Base-by-base conservation (phyloP, 2,329 filamentous ascomycete genomes). In the Claviceps monticola region DNA sequence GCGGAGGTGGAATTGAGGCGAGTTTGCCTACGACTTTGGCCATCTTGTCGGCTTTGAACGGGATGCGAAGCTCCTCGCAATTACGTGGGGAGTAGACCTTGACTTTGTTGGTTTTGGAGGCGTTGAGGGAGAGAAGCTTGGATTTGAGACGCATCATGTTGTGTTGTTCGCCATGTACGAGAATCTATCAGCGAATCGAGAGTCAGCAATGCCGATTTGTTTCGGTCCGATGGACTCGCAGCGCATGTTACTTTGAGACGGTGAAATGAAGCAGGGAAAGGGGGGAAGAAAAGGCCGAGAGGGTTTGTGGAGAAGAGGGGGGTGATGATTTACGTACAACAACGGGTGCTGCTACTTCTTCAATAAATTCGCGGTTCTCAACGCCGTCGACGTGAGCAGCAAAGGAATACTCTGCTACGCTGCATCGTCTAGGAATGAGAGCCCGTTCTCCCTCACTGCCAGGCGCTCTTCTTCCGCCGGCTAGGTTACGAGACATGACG, bases 131-230 rank as follows among this genome's bases (percentile, higher is more conserved):
- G 4, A 97, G 79, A 1, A 98, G 76, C 64, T 95, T 94, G 3
- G 90, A 96, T 66, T 95, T 95, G 29, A 98, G 74, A 51, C 93
- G 83, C 78, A 93, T 95, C 89, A 97, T 97, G 64, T 97, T 95
- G 64, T 95, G 88, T 61, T 93, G 89, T 65, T 98, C 93, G 52
- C 93, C 93, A 59, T 98, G 93, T 2, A 98, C 93, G 36, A 98
- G 79, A 54, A 98, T 96, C 86, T 91, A 11, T 23, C 9, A 14
- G 36, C 8, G 11, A 8, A 11, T 16, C 4, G 14, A 13, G 21
- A 39, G 23, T 29, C 9, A 39, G 47, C 23, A 9, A 17, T 36
- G 29, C 29, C 26, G 14, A 8, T 19, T 19, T 37, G 23, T 16
- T 37, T 36, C n/a, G 29, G n/a, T 46, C n/a, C 7, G 21, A 8